Evolutionary conservation across 768 basidiomycete species (phyloP).

Genomic region (Phylloporus sp.): DNA sequence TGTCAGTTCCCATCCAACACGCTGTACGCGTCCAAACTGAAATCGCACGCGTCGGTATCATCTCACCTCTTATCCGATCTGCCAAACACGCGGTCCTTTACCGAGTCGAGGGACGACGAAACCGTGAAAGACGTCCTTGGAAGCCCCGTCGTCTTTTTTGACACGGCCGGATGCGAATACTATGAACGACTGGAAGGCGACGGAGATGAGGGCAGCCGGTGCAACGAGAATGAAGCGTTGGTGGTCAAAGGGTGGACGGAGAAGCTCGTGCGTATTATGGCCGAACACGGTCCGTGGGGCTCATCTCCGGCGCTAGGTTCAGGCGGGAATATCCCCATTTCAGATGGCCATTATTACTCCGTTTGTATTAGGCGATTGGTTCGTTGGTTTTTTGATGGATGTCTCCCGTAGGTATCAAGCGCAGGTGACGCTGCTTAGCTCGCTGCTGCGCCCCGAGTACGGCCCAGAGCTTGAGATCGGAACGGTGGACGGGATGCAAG

Average conservation of each 20-base stretch:
- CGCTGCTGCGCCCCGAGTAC: slow-evolving; percentile 67
- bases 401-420: slow-evolving; percentile 67
- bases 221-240: slow-evolving; percentile 92
- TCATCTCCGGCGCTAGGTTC: slow-evolving; percentile 40
- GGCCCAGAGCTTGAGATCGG: slow-evolving; percentile 81
- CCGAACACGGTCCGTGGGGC: not conserved
- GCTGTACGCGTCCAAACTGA: slow-evolving; percentile 70
- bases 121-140: slow-evolving; percentile 68
- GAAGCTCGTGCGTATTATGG: slow-evolving; percentile 53
- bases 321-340: slow-evolving; percentile 54
- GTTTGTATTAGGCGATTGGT: slow-evolving; percentile 33
- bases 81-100: slow-evolving; percentile 43
- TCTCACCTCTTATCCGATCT: slow-evolving; percentile 70
- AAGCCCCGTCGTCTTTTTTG: slow-evolving; percentile 86
- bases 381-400: too few species aligned
- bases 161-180: slow-evolving; percentile 92
- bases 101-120: slow-evolving; percentile 47
- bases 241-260: slow-evolving; percentile 83
- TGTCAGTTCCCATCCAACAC: slow-evolving; percentile 82
- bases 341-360: slow-evolving; percentile 91
- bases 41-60: slow-evolving; percentile 68
- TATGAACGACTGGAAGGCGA: slow-evolving; percentile 79
- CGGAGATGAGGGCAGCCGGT: slow-evolving; percentile 84
- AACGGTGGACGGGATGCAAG: slow-evolving; percentile 96
- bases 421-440: slow-evolving; percentile 82